phyloP scores from a whole-genome alignment of 306 rosid genomes.

The Acmispon strigosus region DNA sequence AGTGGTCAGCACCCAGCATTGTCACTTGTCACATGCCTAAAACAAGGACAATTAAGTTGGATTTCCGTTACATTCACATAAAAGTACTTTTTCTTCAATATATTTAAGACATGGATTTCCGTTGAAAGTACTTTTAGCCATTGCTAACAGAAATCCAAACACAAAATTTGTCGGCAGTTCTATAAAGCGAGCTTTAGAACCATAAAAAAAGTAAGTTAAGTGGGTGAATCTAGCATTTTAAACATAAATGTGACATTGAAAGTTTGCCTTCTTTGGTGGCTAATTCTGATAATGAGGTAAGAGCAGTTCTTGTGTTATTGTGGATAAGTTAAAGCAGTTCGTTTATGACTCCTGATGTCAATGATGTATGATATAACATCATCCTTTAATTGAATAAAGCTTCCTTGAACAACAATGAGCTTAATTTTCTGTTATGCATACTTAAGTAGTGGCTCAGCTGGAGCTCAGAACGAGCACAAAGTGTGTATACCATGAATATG shows the following conservation, averaged over 20 bases:
- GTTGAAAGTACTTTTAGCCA: too few relatives aligned
- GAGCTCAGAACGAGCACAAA: background rate
- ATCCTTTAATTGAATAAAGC: background rate
- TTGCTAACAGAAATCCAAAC: too few relatives aligned
- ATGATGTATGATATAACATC: too few relatives aligned
- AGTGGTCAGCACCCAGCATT: background rate
- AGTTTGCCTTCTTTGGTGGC: background rate
- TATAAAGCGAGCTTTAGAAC: background rate
- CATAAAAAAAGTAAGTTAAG: background rate
- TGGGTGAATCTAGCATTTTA: background rate
- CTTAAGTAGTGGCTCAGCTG: background rate
- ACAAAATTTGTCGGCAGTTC: background rate
- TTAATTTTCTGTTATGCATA: background rate
- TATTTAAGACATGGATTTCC: too few relatives aligned
- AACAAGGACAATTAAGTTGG: slow-evolving; percentile 8
- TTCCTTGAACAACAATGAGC: background rate
- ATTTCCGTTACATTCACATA: too few relatives aligned
- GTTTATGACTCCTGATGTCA: slow-evolving; percentile 3
- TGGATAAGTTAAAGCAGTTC: background rate
- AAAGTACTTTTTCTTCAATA: too few relatives aligned
- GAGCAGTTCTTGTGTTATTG: background rate
- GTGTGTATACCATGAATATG: too few relatives aligned
- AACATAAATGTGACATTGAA: background rate
- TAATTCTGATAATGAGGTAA: background rate
- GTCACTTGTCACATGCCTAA: background rate